Evolutionary conservation across 2,329 filamentous ascomycete species (phyloP), one percentile per base, ranked within the genome.

Genomic region (Ploettnerulaceae sp.): DNA sequence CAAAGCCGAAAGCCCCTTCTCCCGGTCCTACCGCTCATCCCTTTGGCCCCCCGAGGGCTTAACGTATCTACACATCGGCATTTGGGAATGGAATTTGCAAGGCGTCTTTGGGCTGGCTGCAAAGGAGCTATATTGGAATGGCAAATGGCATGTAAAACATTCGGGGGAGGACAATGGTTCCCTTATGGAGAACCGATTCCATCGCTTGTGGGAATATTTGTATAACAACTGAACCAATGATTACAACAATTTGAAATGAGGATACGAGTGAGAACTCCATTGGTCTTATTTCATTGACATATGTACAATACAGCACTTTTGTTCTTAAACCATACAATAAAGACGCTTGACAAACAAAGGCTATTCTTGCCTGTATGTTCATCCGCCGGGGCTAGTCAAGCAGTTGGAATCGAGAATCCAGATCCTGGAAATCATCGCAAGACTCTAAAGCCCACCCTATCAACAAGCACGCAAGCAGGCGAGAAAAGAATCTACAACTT

Each of bases 401-500:
- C 6, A 18, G 9, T 20, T 9, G 8, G 28, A 14, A n/a, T n/a
- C n/a, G n/a, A n/a, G n/a, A n/a, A n/a, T n/a, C n/a, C n/a, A n/a
- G n/a, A n/a, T n/a, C n/a, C n/a, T n/a, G n/a, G n/a, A n/a, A n/a
- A n/a, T n/a, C n/a, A n/a, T n/a, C n/a, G n/a, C n/a, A n/a, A n/a
- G n/a, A n/a, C n/a, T n/a, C n/a, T n/a, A n/a, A n/a, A n/a, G n/a
- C n/a, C n/a, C n/a, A n/a, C n/a, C n/a, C n/a, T 28, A 3, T 12
- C 20, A 8, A 25, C 22, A 38, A 18, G 8, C 36, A 28, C 17
- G n/a, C 24, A 26, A 28, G 36, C n/a, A 38, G n/a, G 8, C 14
- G 29, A 32, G 18, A 33, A 7, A n/a, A 7, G 24, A 39, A 28
- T 39, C 45, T 63, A 89, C 71, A 89, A 67, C 79, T 89, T 89